A percentile compares a stretch with the other conserved stretches of the same genome.
Evolutionary conservation across 2,329 filamentous ascomycete genomes (phyloP).

Genomic region (Fulvia fulva): DNA sequence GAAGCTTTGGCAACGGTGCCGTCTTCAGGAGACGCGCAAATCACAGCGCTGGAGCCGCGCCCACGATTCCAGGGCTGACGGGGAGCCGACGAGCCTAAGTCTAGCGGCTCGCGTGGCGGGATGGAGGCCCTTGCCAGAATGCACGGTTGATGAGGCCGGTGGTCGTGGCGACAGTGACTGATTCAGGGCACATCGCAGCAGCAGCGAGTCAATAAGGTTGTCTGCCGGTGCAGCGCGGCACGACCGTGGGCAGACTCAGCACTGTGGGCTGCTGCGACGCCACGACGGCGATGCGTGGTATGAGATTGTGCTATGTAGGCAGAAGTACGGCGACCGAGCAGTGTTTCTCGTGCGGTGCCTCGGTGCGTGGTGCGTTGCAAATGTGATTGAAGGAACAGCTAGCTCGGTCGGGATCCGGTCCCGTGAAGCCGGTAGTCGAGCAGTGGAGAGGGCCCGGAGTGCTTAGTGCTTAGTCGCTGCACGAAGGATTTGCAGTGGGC

Average conservation of each 20-base stretch:
- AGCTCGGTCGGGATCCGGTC: not conserved
- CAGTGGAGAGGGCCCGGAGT: not conserved
- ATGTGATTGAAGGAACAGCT: slow-evolving; percentile 1
- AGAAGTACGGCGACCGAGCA: not conserved
- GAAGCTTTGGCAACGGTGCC: slow-evolving; percentile 8
- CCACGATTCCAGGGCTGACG: not conserved
- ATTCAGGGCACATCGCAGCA: not conserved
- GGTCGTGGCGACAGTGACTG: not conserved
- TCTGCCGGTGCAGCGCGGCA: slow-evolving; percentile 1
- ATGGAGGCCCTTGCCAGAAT: not conserved
- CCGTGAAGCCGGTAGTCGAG: not conserved
- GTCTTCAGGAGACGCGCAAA: slow-evolving; percentile 5
- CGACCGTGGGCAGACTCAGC: not conserved
- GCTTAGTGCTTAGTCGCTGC: too few relatives aligned
- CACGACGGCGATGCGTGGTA: not conserved
- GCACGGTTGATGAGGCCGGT: not conserved
- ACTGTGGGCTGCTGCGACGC: not conserved
- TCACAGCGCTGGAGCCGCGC: slow-evolving; percentile 4
- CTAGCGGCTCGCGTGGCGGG: slow-evolving; percentile 5
- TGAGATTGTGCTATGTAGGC: not conserved
- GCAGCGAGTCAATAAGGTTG: slow-evolving; percentile 1
- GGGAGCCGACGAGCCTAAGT: slow-evolving; percentile 6
- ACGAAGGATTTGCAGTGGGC: not conserved
- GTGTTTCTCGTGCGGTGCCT: not conserved
- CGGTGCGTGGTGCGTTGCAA: slow-evolving; percentile 1